Percentiles rank a stretch among this genome's conserved stretches.
Conservation (phyloP, 2,329 filamentous ascomycete genomes). For the Phialemoniopsis sp. region DNA sequence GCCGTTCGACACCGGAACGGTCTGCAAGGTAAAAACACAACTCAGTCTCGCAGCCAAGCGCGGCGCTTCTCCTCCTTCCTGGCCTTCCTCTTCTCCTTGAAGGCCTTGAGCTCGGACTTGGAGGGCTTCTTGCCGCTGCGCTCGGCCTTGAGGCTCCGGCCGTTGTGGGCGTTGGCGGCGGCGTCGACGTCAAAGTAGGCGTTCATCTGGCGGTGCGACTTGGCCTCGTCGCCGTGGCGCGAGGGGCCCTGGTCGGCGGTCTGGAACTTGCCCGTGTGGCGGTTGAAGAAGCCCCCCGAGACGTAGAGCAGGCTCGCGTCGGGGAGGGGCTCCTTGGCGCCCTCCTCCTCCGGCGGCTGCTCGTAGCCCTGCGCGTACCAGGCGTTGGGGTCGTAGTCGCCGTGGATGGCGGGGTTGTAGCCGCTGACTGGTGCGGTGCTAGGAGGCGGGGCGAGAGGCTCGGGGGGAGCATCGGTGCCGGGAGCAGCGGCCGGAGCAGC, state of each 20-base stretch:
- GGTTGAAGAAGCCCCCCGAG: conserved; percentile 70
- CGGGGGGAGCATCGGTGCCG: conserved; percentile 7
- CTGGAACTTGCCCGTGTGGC: conserved; percentile 85
- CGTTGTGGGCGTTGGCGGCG: conserved; percentile 86
- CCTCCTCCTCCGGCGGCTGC: conserved; percentile 15
- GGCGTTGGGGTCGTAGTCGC: conserved; percentile 93
- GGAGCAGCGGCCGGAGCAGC: conserved; percentile 16
- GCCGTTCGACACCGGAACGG: no score
- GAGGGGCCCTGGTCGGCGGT: conserved; percentile 63
- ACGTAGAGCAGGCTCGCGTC: conserved; percentile 15
- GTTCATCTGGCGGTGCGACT: conserved; percentile 83
- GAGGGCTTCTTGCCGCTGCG: conserved; percentile 77
- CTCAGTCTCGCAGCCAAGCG: conserved; percentile 83
- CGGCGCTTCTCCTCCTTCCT: conserved; percentile 93
- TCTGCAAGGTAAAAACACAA: conserved; percentile 1
- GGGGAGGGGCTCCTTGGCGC: conserved; percentile 13
- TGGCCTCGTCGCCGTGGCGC: conserved; percentile 80
- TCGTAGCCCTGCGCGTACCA: conserved; percentile 72
- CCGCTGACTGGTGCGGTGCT: conserved; percentile 50
- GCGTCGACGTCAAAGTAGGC: conserved; percentile 96
- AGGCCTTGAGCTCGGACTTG: conserved; percentile 84
- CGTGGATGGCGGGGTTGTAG: conserved; percentile 95
- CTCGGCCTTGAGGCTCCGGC: conserved; percentile 87
- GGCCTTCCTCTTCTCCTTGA: conserved; percentile 83
- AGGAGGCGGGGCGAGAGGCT: background rate